Conservation (phyloP, 2,329 filamentous ascomycete species). For the Aspergillus ustus region DNA sequence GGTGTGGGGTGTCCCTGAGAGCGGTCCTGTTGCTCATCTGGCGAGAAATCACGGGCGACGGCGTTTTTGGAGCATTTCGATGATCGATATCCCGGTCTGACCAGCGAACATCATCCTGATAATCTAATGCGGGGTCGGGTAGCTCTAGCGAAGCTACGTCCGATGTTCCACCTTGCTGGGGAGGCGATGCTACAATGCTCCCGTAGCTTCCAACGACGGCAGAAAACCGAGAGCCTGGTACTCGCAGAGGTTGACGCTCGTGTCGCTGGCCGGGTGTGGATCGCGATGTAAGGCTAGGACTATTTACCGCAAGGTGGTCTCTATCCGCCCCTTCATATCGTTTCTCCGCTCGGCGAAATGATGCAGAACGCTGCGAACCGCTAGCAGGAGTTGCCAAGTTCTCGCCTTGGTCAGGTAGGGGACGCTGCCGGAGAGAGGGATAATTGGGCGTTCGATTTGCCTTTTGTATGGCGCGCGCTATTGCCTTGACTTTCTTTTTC, state of each 20-base stretch:
- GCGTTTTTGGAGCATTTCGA: slow-evolving; percentile 26
- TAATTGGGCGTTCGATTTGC: slow-evolving; percentile 54
- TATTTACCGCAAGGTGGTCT: slow-evolving; percentile 17
- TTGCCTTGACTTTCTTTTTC: slow-evolving; percentile 90
- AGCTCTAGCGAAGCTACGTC: slow-evolving; percentile 60
- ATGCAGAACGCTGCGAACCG: slow-evolving; percentile 22
- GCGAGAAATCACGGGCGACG: slow-evolving; percentile 32
- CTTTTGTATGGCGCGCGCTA: slow-evolving; percentile 70
- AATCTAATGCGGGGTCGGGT: slow-evolving; percentile 64
- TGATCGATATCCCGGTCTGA: slow-evolving; percentile 21
- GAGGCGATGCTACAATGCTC: slow-evolving; percentile 65
- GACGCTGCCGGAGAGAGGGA: slow-evolving; percentile 46
- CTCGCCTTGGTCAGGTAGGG: slow-evolving; percentile 23
- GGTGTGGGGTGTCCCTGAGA: slow-evolving; percentile 5
- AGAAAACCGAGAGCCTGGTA: slow-evolving; percentile 40
- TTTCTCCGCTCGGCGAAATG: slow-evolving; percentile 28
- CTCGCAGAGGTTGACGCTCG: slow-evolving; percentile 42
- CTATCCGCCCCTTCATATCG: slow-evolving; percentile 23
- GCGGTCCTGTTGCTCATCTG: slow-evolving; percentile 18
- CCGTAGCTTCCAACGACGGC: slow-evolving; percentile 60
- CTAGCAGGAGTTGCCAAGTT: slow-evolving; percentile 16
- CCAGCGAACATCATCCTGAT: slow-evolving; percentile 34
- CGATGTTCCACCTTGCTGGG: slow-evolving; percentile 36
- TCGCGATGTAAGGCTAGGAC: slow-evolving; percentile 33
- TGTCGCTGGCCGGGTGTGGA: slow-evolving; percentile 44